phyloP scores from a whole-genome alignment of 139 green algal genomes.

The Mesotaenium endlicherianum region DNA sequence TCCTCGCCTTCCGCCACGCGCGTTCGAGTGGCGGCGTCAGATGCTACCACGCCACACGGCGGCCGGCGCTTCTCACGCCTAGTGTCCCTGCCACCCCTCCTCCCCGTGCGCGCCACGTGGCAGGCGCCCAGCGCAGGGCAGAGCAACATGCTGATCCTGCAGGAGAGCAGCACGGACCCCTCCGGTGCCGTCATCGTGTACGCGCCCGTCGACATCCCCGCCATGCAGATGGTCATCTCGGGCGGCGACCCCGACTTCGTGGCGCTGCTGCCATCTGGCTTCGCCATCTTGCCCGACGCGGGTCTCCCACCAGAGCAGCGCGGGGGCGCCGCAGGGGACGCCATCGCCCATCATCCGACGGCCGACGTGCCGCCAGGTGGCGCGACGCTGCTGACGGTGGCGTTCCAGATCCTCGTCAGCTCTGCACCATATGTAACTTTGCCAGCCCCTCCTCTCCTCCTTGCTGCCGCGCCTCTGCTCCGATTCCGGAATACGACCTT shows the following conservation, averaged over 20 bases:
- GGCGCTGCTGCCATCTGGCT: conserved; percentile 41
- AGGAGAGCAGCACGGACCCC: conserved; percentile 31
- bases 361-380: background rate
- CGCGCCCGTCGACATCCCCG: conserved; percentile 42
- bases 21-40: no score
- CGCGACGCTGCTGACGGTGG: conserved; percentile 31
- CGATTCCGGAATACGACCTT: background rate
- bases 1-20: no score
- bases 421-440: conserved; percentile 10
- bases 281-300: conserved; percentile 37
- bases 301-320: background rate
- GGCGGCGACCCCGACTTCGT: conserved; percentile 39
- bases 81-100: background rate
- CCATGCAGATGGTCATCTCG: conserved; percentile 41
- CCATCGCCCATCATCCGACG: no score
- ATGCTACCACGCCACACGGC: no score
- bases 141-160: conserved; percentile 50
- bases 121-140: conserved; percentile 18
- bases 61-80: no score
- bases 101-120: background rate
- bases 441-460: background rate
- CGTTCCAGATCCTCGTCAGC: conserved; percentile 47
- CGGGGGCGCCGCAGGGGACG: background rate
- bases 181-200: conserved; percentile 40
- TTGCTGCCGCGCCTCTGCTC: background rate